phyloP scores from a whole-genome alignment of 805 yeast species.

The Metschnikowia gelsemii region DNA sequence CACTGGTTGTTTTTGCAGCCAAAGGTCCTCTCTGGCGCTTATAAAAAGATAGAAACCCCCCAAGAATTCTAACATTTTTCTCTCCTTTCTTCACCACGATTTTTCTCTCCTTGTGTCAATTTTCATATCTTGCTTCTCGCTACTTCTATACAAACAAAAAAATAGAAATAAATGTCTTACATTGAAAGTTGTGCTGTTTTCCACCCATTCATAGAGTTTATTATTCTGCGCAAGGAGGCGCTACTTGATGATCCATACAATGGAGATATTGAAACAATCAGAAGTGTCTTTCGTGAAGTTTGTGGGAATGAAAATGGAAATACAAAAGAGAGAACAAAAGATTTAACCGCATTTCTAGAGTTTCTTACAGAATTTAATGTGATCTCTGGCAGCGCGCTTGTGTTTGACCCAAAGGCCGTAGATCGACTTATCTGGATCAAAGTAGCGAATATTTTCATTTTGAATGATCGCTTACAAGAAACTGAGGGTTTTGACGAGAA shows the following conservation, averaged over 20 bases:
- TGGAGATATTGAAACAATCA: constrained; percentile 13
- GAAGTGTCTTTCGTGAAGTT: constrained; percentile 4
- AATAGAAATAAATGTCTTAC: constrained; percentile 6
- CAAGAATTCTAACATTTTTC: not conserved
- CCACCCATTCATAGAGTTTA: constrained; percentile 13
- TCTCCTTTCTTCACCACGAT: not conserved
- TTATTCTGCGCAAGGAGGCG: constrained; percentile 9
- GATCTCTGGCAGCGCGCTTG: constrained; percentile 16
- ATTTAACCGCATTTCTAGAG: constrained; percentile 3
- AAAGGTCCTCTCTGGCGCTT: not conserved
- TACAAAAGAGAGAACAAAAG: not conserved
- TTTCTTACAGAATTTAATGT: constrained; percentile 16
- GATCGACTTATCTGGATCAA: constrained; percentile 14
- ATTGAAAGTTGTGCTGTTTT: constrained; percentile 5
- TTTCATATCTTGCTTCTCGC: not conserved
- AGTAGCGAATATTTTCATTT: constrained; percentile 9
- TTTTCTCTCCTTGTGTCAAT: not conserved
- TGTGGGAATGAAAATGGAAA: constrained; percentile 2
- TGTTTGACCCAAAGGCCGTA: constrained; percentile 2
- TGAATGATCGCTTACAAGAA: constrained; percentile 5
- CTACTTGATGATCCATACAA: constrained; percentile 17
- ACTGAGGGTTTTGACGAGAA: not conserved
- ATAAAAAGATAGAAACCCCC: not conserved
- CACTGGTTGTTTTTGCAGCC: constrained; percentile 16
- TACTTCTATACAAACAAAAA: not conserved